Evolutionary conservation across 441 rosid species (phyloP), one percentile per base, ranked within the genome.

Genomic region (Aleurites moluccanus): DNA sequence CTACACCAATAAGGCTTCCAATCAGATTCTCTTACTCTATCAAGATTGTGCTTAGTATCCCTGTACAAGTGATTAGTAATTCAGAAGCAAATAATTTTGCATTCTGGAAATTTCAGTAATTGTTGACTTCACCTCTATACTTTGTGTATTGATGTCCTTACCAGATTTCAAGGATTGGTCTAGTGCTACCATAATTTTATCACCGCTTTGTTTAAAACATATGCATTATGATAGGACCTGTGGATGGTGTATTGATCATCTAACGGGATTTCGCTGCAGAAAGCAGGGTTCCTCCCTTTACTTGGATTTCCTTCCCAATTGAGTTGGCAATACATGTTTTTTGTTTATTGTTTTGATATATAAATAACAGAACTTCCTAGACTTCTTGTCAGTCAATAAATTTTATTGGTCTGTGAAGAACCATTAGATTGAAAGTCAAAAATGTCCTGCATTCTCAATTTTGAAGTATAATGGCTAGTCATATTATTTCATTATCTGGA

Each of bases 401-500:
- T 21, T 23, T 67, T 33, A 40, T 2, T 21, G n/a, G 33, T 42
- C 20, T 28, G 11, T 30, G 11, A 65, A 25, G 16, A 27, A 47
- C 59, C 7, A 18, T 16, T 8, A 49, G 59, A 59, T 67, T 6
- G 25, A 33, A 33, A 52, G 30, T 69, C 30, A 53, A 53, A 53
- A 25, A 11, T 16, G 28, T 30, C 14, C 49, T 50, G 73, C 2
- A 4, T 13, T 57, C 2, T 16, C 38, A 70, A 57, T 35, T 52
- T 7, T 70, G 61, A 33, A 42, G 10, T 35, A 47, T 70, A 50
- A 50, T 21, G 63, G 50, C 14, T 42, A 18, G 16, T 59, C 66
- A 71, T 55, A 23, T 27, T 45, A 57, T 70, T 57, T 70, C 42
- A 15, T 42, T 57, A 10, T 47, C 33, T 69, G 10, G 61, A 52